Conservation (phyloP, 352 stramenopile species). For the Phytopythium chamaehyphon region DNA sequence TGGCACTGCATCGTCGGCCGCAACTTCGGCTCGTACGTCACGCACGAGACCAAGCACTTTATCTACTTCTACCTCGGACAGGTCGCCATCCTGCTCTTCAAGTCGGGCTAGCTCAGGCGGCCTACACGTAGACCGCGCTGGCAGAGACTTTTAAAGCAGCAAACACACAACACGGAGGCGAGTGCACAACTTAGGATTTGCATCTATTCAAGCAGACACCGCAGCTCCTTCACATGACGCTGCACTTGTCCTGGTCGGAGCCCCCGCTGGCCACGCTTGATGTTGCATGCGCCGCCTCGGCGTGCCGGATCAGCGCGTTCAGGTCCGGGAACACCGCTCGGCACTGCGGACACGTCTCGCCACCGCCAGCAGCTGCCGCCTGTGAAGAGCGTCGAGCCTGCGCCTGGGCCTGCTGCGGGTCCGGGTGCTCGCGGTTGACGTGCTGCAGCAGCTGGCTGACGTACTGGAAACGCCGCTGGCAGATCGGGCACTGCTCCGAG, state of each 20-base stretch:
- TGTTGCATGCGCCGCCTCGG: conserved; percentile 43
- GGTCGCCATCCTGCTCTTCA: conserved; percentile 92
- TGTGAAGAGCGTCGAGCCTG: too few species aligned
- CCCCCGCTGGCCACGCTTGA: too few species aligned
- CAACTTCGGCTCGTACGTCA: conserved; percentile 94
- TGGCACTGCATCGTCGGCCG: conserved; percentile 95
- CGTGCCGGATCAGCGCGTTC: conserved; percentile 54
- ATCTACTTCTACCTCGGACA: conserved; percentile 96
- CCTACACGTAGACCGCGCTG: too few species aligned
- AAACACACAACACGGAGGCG: too few species aligned
- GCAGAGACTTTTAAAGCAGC: too few species aligned
- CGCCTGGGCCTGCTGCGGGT: conserved; percentile 18
- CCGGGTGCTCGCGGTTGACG: conserved; percentile 66
- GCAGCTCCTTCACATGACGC: conserved; percentile 45
- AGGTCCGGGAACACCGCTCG: conserved; percentile 49
- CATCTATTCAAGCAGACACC: neutral
- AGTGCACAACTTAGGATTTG: neutral
- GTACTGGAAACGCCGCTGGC: conserved; percentile 67
- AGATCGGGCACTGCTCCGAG: conserved; percentile 67
- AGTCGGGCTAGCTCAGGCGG: conserved; percentile 84
- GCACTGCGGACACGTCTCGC: conserved; percentile 71
- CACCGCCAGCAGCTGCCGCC: conserved; percentile 11
- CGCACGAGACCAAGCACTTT: conserved; percentile 93
- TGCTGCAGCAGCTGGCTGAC: conserved; percentile 71
- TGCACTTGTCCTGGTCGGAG: conserved; percentile 56